Evolutionary conservation across 1,284 basidiomycete genomes (phyloP), one percentile per base, ranked within the genome.

Genomic region (Rhodotorula sp.): DNA sequence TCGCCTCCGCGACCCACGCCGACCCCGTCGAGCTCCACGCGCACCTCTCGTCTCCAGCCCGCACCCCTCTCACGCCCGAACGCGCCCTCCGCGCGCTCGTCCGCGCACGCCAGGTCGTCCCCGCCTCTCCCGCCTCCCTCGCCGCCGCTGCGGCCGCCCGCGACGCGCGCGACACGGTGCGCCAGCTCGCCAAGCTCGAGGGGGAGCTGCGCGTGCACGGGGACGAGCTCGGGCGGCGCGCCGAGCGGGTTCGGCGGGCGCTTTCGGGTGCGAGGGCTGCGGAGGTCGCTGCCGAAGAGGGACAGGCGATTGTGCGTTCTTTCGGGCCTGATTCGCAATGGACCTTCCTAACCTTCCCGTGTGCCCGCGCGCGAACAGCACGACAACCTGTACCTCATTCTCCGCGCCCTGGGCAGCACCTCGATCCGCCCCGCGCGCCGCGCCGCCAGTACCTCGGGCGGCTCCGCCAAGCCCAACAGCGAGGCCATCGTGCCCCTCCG

Each of bases 61-160:
- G 19, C 52, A 21, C 68, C 65, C 48, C 49, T 7, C n/a, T 65
- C 68, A 21, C 58, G 48, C 21, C 52, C n/a, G 4, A 19, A 5
- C 59, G 27, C 16, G 52, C 68, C 1, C 21, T 41, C 4, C 54
- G 49, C 13, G 53, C 60, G 4, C 46, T 65, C 53, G 16, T 69
- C 25, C 50, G 60, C 23, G 53, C 58, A 3, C 63, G 63, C 3
- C 68, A 69, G 49, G 68, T 59, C 7, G 42, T 69, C 19, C 41
- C 41, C 10, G 41, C 62, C 14, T n/a, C 63, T 0, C 59, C 44
- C 3, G 27, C 44, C 0, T 8, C 10, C 5, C 14, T 46, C 12
- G n/a, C 52, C 9, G 41, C 25, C 4, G 49, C 34, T 13, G 12
- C 34, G 13, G 23, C 16, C 12, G 23, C 5, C 3, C 49, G 25